A percentile compares a stretch with the other conserved stretches of the same genome.
These are phyloP conservation scores for Diutina rugosa DNA, from an alignment of 1,139 yeast species.

Conservation along the genomic window DNA sequence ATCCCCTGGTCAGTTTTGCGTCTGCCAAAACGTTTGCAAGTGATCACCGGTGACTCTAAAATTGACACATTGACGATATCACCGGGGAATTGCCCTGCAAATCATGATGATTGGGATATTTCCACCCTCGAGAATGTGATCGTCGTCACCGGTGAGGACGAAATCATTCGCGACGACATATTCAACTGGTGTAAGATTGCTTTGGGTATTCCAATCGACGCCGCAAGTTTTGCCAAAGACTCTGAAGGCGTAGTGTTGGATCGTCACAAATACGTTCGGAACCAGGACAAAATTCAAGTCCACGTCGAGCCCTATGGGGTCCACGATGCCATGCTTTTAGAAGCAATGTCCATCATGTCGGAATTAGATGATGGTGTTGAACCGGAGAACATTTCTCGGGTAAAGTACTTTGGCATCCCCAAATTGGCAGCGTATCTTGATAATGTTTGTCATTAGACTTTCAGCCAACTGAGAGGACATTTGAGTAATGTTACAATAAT, in stretches of 20 bases:
- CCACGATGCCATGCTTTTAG: slow-evolving; percentile 24
- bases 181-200: background rate
- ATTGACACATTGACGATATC: background rate
- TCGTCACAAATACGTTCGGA: background rate
- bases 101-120: slow-evolving; percentile 2
- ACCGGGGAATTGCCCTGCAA: background rate
- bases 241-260: background rate
- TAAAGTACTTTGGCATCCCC: background rate
- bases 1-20: background rate
- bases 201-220: background rate
- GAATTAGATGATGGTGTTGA: background rate
- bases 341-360: slow-evolving; percentile 13
- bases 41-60: background rate
- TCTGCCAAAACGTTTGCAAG: background rate
- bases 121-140: background rate
- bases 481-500: too few relatives aligned
- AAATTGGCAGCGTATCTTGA: background rate
- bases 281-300: slow-evolving; percentile 9
- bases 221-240: background rate
- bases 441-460: background rate
- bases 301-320: slow-evolving; percentile 33
- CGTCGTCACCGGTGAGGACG: slow-evolving; percentile 3
- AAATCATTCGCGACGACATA: slow-evolving; percentile 1
- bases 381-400: background rate
- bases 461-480: background rate